Evolutionary conservation across 2,329 filamentous ascomycete species (phyloP).

Genomic region (Diatrype stigma): DNA sequence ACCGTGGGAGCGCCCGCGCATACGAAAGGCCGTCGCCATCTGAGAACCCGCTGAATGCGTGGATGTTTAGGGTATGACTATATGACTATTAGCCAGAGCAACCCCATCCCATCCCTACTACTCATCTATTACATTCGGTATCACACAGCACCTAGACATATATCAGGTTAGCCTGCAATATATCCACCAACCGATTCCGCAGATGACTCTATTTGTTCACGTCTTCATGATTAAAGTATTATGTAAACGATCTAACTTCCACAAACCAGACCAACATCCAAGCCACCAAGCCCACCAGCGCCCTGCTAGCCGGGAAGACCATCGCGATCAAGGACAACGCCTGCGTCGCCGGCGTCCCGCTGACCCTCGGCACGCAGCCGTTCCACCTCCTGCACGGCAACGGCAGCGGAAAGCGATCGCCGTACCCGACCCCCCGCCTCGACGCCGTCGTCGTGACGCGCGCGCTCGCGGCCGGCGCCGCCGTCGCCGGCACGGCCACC

Average conservation of each 20-base stretch:
- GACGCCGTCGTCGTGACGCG: slow-evolving; percentile 32
- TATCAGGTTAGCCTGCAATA: slow-evolving; percentile 16
- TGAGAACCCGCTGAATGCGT: slow-evolving; percentile 36
- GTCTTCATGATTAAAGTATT: too few species aligned
- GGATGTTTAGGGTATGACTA: too few species aligned
- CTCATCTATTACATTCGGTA: too few species aligned
- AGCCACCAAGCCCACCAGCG: background rate
- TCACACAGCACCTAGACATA: slow-evolving; percentile 3
- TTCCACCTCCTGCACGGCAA: slow-evolving; percentile 17
- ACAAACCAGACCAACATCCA: slow-evolving; percentile 5
- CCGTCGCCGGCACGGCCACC: slow-evolving; percentile 30
- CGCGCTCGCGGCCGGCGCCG: slow-evolving; percentile 29
- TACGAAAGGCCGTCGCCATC: slow-evolving; percentile 8
- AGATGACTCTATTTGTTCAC: too few species aligned
- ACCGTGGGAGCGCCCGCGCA: slow-evolving; percentile 16
- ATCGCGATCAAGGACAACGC: slow-evolving; percentile 34
- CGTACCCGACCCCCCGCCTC: slow-evolving; percentile 26
- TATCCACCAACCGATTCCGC: too few species aligned
- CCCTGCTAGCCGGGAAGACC: slow-evolving; percentile 24
- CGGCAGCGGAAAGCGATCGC: slow-evolving; percentile 11
- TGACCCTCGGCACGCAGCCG: slow-evolving; percentile 30
- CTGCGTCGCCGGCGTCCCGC: slow-evolving; percentile 30
- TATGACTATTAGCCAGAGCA: too few species aligned
- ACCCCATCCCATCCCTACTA: too few species aligned
- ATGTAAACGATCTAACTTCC: background rate